phyloP scores from a whole-genome alignment of 306 rosid genomes.

The Cicer chorassanicum region DNA sequence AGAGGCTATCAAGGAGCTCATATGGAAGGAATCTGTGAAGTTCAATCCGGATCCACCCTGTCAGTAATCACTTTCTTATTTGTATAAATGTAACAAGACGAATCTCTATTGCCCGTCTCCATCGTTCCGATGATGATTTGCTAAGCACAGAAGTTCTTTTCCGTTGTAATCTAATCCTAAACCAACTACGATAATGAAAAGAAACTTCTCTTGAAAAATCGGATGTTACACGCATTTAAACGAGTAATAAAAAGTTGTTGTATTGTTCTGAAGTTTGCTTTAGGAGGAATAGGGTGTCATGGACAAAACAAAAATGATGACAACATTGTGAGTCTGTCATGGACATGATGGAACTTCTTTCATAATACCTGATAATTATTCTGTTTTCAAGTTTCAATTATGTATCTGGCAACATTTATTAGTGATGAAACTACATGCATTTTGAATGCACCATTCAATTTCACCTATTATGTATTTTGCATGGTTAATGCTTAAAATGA shows the following conservation, averaged over 20 bases:
- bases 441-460: slow-evolving; percentile 32
- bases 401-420: slow-evolving; percentile 19
- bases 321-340: slow-evolving; percentile 24
- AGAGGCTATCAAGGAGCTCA: slow-evolving; percentile 94
- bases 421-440: slow-evolving; percentile 29
- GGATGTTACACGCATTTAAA: slow-evolving; percentile 47
- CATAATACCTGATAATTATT: slow-evolving; percentile 41
- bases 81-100: slow-evolving; percentile 49
- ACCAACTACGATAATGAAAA: slow-evolving; percentile 35
- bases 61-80: slow-evolving; percentile 53
- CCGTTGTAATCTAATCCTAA: slow-evolving; percentile 50
- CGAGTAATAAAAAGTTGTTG: slow-evolving; percentile 47
- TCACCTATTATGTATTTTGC: slow-evolving; percentile 10
- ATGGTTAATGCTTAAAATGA: neutral
- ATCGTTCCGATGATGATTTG: slow-evolving; percentile 45
- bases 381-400: slow-evolving; percentile 40
- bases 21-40: slow-evolving; percentile 88
- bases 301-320: slow-evolving; percentile 14
- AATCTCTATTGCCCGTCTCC: slow-evolving; percentile 49
- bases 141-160: slow-evolving; percentile 46
- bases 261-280: slow-evolving; percentile 43
- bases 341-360: slow-evolving; percentile 37
- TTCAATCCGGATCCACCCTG: slow-evolving; percentile 86
- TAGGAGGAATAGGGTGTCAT: slow-evolving; percentile 37
- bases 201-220: slow-evolving; percentile 46